Conservation (phyloP, 441 rosid genomes). For the Eugenia klotzschiana region DNA sequence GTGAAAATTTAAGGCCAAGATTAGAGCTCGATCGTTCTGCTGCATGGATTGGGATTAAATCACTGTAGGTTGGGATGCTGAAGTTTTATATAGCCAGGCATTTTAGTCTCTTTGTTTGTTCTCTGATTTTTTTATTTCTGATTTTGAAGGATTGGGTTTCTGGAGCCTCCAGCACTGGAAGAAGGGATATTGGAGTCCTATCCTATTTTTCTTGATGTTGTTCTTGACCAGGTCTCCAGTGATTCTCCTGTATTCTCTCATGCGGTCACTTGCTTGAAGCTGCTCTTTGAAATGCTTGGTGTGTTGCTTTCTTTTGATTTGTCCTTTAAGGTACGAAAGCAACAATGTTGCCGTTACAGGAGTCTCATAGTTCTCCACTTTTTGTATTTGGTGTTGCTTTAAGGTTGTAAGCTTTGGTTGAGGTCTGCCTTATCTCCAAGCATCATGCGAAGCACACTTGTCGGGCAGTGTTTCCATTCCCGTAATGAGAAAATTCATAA, state of each 20-base stretch:
- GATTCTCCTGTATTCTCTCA: constrained; percentile 88
- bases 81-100: constrained; percentile 7
- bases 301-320: constrained; percentile 4
- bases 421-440: constrained; percentile 93
- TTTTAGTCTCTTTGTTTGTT: constrained; percentile 3
- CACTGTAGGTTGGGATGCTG: constrained; percentile 58
- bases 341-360: not conserved
- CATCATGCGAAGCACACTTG: constrained; percentile 89
- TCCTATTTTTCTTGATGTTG: constrained; percentile 90
- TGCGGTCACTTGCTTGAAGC: constrained; percentile 82
- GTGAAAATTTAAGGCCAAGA: constrained; percentile 62
- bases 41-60: constrained; percentile 92
- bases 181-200: constrained; percentile 90
- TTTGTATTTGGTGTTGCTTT: constrained; percentile 10
- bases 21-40: constrained; percentile 57
- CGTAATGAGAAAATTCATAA: constrained; percentile 86
- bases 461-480: constrained; percentile 99
- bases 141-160: constrained; percentile 75
- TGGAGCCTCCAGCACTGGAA: constrained; percentile 96
- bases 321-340: not conserved
- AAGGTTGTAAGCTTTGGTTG: constrained; percentile 98
- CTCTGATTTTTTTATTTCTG: constrained; percentile 2
- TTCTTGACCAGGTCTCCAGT: constrained; percentile 79
- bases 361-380: not conserved
- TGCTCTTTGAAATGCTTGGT: constrained; percentile 96